Evolutionary conservation across 805 yeast genomes (phyloP).

Genomic region (Saturnispora besseyi): DNA sequence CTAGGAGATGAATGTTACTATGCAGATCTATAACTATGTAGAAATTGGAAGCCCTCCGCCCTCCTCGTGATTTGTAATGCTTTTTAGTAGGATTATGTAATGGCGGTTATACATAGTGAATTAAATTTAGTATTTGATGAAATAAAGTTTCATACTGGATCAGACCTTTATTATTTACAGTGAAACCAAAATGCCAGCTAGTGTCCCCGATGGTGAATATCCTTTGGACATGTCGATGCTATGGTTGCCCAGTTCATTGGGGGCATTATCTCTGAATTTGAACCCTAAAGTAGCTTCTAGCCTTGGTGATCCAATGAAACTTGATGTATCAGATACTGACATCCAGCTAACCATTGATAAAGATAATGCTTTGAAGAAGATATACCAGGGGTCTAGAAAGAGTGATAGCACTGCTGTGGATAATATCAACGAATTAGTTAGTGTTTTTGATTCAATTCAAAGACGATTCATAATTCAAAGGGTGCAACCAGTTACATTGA

Average conservation of each 20-base stretch:
- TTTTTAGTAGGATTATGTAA: neutral
- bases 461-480: neutral
- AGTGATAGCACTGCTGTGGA: neutral
- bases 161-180: neutral
- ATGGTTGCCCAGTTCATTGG: neutral
- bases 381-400: neutral
- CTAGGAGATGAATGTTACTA: slow-evolving; percentile 7
- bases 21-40: neutral
- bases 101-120: neutral
- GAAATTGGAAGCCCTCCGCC: neutral
- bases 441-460: slow-evolving; percentile 2
- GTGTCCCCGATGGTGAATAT: slow-evolving; percentile 31
- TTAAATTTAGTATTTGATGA: neutral
- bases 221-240: slow-evolving; percentile 21
- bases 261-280: neutral
- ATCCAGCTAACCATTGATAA: neutral
- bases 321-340: neutral
- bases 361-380: neutral
- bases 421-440: neutral
- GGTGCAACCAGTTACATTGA: neutral
- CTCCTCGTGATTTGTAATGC: too few species aligned
- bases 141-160: neutral
- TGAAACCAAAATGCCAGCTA: neutral
- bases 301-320: neutral
- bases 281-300: too few species aligned